Conservation (phyloP, 257 asterid species). For the Paraleonurus japonicus region DNA sequence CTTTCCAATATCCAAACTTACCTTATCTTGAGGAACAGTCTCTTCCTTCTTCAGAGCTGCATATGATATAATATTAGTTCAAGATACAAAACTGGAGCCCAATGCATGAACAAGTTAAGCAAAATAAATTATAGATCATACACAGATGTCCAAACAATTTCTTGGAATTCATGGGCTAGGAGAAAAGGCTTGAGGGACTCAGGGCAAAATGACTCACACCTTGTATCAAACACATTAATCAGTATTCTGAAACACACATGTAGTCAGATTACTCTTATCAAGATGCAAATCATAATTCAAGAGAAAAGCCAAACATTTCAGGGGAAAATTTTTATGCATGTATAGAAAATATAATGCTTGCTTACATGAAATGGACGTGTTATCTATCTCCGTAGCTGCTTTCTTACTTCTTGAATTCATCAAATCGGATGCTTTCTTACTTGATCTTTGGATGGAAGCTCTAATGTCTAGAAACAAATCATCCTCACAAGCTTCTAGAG, state of each 20-base stretch:
- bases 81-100: slow-evolving; percentile 8
- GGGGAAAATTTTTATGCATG: not conserved
- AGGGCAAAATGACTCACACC: slow-evolving; percentile 1
- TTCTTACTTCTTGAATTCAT: slow-evolving; percentile 33
- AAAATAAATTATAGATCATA: not conserved
- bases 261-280: not conserved
- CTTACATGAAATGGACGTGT: slow-evolving; percentile 56
- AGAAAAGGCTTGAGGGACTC: not conserved
- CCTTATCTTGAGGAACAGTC: slow-evolving; percentile 47
- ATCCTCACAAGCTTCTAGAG: slow-evolving; percentile 64
- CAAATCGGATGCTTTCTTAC: slow-evolving; percentile 40
- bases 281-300: not conserved
- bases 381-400: slow-evolving; percentile 33
- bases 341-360: slow-evolving; percentile 19
- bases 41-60: slow-evolving; percentile 57
- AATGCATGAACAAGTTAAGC: slow-evolving; percentile 8
- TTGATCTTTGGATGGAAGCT: slow-evolving; percentile 97
- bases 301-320: slow-evolving; percentile 14
- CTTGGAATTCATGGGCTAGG: slow-evolving; percentile 16
- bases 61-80: slow-evolving; percentile 26
- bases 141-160: slow-evolving; percentile 2
- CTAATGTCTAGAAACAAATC: slow-evolving; percentile 90
- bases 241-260: not conserved
- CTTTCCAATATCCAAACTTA: slow-evolving; percentile 24
- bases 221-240: slow-evolving; percentile 16